Base-by-base conservation (phyloP, 768 basidiomycete genomes). In the Russula ochroleuca region DNA sequence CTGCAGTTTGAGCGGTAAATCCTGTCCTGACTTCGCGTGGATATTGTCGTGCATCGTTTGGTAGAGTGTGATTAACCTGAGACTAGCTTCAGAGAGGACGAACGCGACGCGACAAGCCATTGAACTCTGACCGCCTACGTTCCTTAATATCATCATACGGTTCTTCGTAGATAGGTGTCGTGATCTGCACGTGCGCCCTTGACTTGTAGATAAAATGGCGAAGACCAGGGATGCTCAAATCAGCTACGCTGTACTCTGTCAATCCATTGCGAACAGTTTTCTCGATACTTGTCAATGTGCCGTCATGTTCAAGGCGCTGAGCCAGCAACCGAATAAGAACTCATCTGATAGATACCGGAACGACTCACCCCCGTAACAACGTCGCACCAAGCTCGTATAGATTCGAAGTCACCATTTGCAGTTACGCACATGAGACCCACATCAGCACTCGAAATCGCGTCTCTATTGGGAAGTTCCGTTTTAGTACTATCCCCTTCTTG, bases 181-280 rank as follows among this genome's bases (percentile, higher is more conserved):
- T 97, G 40, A 96, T 81, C 72, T 99, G 97, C 21, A 99, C 94
- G 69, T 92, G 85, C 8, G 83, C 78, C 14, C 92, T 81, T 11
- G 91, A 92, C 76, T 98, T 98, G 79, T 98, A 98, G 53, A 98
- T 76, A 72, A 98, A 99, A 73, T 99, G 97, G 35, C 92, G 84
- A 33, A 98, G 75, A 2, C 94, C 94, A 3, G 93, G 93, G 67
- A 96, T 87, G n/a, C 85, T 84, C 13, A 98, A 76, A 59, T 90
- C 87, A 3, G 85, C 85, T 60, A 87, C 83, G 8, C 83, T 79
- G 69, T 91, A 92, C 53, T 84, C 80, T 7, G 86, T 86, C 45
- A 79, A 71, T 55, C 82, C 77, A 49, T 79, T 73, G 35, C 72
- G 69, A 61, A 83, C 80, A 9, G 81, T 78, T 35, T 78, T 76